A percentile compares a stretch with the other conserved stretches of the same genome.
Evolutionary conservation across 2,329 filamentous ascomycete species (phyloP).

Genomic region (Pestalotiopsis sp.): DNA sequence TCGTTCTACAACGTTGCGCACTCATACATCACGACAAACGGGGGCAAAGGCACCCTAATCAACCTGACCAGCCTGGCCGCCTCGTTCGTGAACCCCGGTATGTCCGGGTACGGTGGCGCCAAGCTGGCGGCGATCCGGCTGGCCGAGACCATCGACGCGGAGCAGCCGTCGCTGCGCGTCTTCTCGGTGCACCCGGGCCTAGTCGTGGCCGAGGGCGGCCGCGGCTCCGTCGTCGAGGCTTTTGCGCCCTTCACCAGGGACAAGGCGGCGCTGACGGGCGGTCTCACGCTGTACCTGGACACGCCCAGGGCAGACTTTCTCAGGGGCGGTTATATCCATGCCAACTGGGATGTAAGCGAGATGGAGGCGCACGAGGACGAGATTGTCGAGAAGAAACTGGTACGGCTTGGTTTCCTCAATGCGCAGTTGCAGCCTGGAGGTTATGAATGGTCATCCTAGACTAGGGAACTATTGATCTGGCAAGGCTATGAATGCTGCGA

Average conservation of each 20-base stretch:
- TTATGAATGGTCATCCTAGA: not conserved
- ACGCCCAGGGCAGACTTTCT: not conserved
- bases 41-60: constrained; percentile 26
- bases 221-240: constrained; percentile 21
- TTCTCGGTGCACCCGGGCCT: constrained; percentile 26
- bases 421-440: not conserved
- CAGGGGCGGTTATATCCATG: not conserved
- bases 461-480: not conserved
- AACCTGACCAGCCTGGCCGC: constrained; percentile 26
- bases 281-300: not conserved
- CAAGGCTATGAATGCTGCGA: not conserved
- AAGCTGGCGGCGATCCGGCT: constrained; percentile 28
- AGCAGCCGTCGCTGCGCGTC: constrained; percentile 25
- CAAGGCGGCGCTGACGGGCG: constrained; percentile 29
- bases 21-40: not conserved
- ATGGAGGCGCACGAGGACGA: not conserved
- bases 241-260: constrained; percentile 31
- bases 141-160: constrained; percentile 25
- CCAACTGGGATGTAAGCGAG: not conserved
- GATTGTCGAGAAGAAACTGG: not conserved
- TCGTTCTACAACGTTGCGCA: constrained; percentile 37
- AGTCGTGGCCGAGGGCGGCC: constrained; percentile 22
- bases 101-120: constrained; percentile 23
- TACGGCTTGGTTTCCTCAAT: not conserved
- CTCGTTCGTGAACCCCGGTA: constrained; percentile 20